Conservation (phyloP, 768 basidiomycete species). For the Leccinum obscurum region DNA sequence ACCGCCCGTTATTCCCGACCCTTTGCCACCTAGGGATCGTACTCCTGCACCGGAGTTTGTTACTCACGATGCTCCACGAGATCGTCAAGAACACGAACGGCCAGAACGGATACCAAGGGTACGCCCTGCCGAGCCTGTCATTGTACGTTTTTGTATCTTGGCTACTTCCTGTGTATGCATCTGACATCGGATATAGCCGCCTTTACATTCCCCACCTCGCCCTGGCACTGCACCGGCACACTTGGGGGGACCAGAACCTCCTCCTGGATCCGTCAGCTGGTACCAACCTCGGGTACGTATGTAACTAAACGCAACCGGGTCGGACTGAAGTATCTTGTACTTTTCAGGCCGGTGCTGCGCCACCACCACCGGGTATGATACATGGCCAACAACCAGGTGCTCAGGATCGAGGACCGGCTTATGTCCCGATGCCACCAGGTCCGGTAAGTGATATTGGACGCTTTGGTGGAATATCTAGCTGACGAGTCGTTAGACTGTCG, state of each 20-base stretch:
- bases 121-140: conserved; percentile 19
- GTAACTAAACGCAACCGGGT: neutral
- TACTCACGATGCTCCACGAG: conserved; percentile 11
- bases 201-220: conserved; percentile 22
- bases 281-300: conserved; percentile 24
- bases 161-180: neutral
- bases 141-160: conserved; percentile 19
- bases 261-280: conserved; percentile 24
- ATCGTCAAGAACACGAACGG: conserved; percentile 20
- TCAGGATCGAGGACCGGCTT: conserved; percentile 30
- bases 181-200: conserved; percentile 21
- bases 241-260: conserved; percentile 18
- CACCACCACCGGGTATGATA: conserved; percentile 29
- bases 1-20: conserved; percentile 13
- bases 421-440: conserved; percentile 49
- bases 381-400: conserved; percentile 23
- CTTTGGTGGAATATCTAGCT: neutral
- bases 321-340: neutral
- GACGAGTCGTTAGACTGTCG: conserved; percentile 47
- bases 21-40: conserved; percentile 4
- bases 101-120: conserved; percentile 26
- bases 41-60: conserved; percentile 9
- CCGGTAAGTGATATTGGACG: conserved; percentile 44
- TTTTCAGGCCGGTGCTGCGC: conserved; percentile 21
- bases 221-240: conserved; percentile 26